phyloP scores from a whole-genome alignment of 345 rosid genomes.

The Excoecaria cochinchinensis region DNA sequence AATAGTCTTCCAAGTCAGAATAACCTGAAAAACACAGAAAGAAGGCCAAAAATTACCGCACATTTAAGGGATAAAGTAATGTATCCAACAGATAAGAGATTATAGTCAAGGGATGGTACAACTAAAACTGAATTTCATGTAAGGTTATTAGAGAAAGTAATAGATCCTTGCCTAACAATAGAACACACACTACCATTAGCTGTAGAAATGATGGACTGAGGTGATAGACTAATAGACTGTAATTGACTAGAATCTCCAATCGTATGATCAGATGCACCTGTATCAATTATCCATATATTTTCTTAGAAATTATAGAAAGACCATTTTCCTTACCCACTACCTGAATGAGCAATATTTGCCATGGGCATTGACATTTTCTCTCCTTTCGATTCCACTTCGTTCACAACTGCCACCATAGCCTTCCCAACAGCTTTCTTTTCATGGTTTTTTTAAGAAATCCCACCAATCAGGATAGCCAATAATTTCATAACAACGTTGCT shows the following conservation, averaged over 20 bases:
- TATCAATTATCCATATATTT: background rate
- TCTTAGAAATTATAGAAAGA: background rate
- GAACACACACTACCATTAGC: background rate
- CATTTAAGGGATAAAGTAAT: background rate
- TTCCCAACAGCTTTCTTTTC: background rate
- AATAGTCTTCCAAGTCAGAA: too few relatives aligned
- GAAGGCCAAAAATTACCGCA: background rate
- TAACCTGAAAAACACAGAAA: background rate
- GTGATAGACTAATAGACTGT: background rate
- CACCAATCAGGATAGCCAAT: background rate
- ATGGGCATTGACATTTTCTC: background rate
- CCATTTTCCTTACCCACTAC: background rate
- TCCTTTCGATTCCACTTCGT: background rate
- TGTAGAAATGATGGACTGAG: too few relatives aligned
- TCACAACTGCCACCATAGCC: background rate
- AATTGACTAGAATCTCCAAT: background rate
- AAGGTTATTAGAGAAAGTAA: too few relatives aligned
- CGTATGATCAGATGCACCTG: background rate
- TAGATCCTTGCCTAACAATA: background rate
- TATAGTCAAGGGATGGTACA: background rate
- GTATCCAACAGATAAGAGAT: background rate
- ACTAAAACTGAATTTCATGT: background rate
- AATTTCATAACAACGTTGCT: background rate
- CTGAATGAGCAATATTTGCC: background rate
- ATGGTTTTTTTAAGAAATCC: background rate